These are phyloP conservation scores for Hyphopichia fennica DNA, from an alignment of 1,139 yeast genomes.

Conservation along the genomic window DNA sequence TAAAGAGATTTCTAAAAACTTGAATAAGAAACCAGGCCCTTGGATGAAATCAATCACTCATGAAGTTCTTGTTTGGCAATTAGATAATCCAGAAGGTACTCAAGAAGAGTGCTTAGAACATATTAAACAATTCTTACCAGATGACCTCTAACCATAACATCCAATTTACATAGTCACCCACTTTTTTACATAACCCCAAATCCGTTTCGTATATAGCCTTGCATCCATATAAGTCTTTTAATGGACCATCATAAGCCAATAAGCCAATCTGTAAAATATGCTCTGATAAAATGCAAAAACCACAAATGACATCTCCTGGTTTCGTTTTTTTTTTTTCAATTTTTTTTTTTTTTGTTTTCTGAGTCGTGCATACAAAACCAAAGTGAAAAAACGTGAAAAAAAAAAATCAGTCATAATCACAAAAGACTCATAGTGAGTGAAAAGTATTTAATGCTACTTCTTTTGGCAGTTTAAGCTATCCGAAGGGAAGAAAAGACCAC, in stretches of 20 bases:
- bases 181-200: too few species aligned
- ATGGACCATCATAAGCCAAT: neutral
- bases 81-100: slow-evolving; percentile 61
- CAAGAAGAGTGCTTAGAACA: slow-evolving; percentile 54
- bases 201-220: neutral
- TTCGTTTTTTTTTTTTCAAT: too few species aligned
- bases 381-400: neutral
- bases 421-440: neutral
- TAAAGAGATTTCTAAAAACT: slow-evolving; percentile 52
- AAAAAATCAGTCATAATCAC: slow-evolving; percentile 1
- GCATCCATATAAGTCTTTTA: too few species aligned
- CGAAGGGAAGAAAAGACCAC: neutral
- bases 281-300: neutral
- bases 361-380: neutral
- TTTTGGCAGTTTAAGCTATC: neutral
- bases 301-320: neutral
- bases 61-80: slow-evolving; percentile 66
- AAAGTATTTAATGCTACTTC: neutral
- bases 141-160: neutral
- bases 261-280: neutral
- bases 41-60: slow-evolving; percentile 68
- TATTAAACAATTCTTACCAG: slow-evolving; percentile 22
- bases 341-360: too few species aligned
- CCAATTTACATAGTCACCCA: too few species aligned
- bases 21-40: slow-evolving; percentile 73